A percentile compares a stretch with the other conserved stretches of the same genome.
Conservation (phyloP, 306 rosid genomes). For the Cicer judaicum region DNA sequence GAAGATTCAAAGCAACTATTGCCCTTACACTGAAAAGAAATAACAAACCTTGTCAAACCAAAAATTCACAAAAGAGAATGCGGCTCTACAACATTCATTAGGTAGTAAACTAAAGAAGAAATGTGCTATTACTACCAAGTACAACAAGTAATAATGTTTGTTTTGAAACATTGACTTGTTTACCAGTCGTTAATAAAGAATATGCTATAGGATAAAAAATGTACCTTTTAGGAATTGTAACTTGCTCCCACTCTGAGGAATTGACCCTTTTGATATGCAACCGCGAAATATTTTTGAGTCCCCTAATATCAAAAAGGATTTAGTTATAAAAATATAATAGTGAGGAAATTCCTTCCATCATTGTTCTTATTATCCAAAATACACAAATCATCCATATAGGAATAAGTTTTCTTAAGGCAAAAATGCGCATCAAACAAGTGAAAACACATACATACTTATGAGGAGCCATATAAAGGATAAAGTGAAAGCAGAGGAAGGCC, state of each 20-base stretch:
- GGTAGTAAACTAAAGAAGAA: constrained; percentile 34
- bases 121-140: constrained; percentile 16
- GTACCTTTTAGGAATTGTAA: constrained; percentile 83
- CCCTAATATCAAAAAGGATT: constrained; percentile 65
- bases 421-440: constrained; percentile 20
- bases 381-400: constrained; percentile 2
- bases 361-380: constrained; percentile 22
- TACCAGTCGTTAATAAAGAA: constrained; percentile 36
- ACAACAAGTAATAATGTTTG: constrained; percentile 10
- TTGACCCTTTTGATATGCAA: constrained; percentile 83
- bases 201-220: neutral
- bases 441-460: constrained; percentile 21
- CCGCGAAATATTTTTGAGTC: constrained; percentile 83
- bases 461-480: constrained; percentile 12
- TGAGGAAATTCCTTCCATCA: constrained; percentile 18
- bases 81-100: constrained; percentile 17
- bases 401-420: constrained; percentile 16
- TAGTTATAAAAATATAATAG: constrained; percentile 15
- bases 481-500: constrained; percentile 26
- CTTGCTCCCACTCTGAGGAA: constrained; percentile 87
- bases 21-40: constrained; percentile 84
- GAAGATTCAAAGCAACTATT: constrained; percentile 90
- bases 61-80: constrained; percentile 31
- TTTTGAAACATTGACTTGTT: constrained; percentile 35
- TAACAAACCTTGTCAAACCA: constrained; percentile 34